Base-by-base conservation (phyloP, 1,284 basidiomycete species). In the Rhizoctonia solani region DNA sequence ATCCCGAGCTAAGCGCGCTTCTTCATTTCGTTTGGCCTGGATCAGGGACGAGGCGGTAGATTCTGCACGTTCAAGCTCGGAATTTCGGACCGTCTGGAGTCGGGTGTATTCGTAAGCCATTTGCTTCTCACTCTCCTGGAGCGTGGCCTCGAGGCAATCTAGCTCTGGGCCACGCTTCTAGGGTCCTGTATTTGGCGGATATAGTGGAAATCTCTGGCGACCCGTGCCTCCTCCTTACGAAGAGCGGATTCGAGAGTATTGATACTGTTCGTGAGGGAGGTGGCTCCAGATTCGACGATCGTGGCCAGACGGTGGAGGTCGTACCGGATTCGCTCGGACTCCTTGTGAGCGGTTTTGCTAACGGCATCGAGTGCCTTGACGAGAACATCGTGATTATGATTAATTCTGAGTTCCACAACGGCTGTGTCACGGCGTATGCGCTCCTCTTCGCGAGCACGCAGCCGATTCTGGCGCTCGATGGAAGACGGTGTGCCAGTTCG, bases 91-190 rank as follows among this genome's bases (percentile, higher is more conserved):
- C 58, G 58, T 32, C 58, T 52, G 47, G 19, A 63, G 58, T 25
- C 58, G 58, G 58, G 58, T 50, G 46, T 63, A 63, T 63, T 63
- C 58, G 37, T 63, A 52, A 63, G 58, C 58, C 34, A 30, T 52
- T 37, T 63, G 58, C 58, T 52, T 63, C 58, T 63, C 58, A 47
- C 58, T 52, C 37, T 63, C 58, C 58, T 63, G 32, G 21, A 63
- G 47, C 52, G 58, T 39, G 47, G 58, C 58, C 58, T 63, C 58
- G 58, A 63, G 58, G 58, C 58, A 47, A 34, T 63, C 58, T 27
- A 63, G 58, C 47, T 63, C 58, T 39, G 58, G 58, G 19, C 58
- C 58, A 63, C 58, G 58, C 58, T 63, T 63, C 58, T 63, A 63
- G 58, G 58, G 58, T 63, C 58, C 34, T 63, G 58, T 50, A 63